Evolutionary conservation across 805 yeast genomes (phyloP), one percentile per base, ranked within the genome.

Genomic region (Sungouiozyma ichnusensis): DNA sequence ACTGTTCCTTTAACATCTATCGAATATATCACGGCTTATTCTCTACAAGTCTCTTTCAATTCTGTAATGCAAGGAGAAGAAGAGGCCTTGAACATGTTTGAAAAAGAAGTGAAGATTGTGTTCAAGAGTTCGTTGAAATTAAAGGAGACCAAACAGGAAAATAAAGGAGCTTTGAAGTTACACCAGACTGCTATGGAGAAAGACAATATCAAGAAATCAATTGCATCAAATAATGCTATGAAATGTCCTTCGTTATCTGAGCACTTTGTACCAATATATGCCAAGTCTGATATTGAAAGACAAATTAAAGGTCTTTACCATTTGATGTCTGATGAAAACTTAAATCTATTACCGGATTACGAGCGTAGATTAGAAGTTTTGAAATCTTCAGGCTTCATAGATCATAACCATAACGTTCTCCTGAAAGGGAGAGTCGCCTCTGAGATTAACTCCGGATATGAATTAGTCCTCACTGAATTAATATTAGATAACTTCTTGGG

Each of bases 371-470:
- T 92, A 33, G 73, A 72, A 33, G 95, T 92, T 3, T 68, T 92
- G 44, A 73, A 77, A 52, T 75, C 74, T n/a, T 67, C 87, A n/a
- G 85, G 76, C 13, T 92, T 83, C 57, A 79, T 92, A 35, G 95
- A 90, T 54, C 68, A 68, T 4, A 72, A 76, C 37, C 73, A 82
- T 50, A 88, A 85, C 44, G 78, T 77, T 35, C 54, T 67, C 38
- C 67, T 92, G 50, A 88, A 88, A 64, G 97, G 97, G 29, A 70
- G 97, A 47, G 94, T 85, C 37, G 95, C 94, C 0, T 92, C 95
- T 66, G 98, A 92, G 54, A 73, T 85, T 44, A 85, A 84, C 58
- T 74, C 86, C 19, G 97, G 97, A 0, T 86, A 88, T 76, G 98
- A 92, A 62, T 69, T 88, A 43, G 81, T 83, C 2, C 60, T 92